Evolutionary conservation across 2,329 filamentous ascomycete genomes (phyloP), one percentile per base, ranked within the genome.

Genomic region (Trematosphaeria pertusa): DNA sequence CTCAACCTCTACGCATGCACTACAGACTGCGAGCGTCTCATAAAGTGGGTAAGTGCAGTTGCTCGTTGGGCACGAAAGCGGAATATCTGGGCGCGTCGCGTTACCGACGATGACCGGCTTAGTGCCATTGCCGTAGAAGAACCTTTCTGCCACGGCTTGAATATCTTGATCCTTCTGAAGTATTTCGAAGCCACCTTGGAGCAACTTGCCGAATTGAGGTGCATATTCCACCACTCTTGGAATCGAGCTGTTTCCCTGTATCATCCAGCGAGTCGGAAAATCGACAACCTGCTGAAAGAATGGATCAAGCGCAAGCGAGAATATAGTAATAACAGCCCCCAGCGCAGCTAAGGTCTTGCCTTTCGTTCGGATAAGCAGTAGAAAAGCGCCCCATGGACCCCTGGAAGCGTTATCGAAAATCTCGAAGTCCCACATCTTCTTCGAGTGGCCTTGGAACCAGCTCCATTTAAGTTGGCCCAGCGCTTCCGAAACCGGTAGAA

Each of bases 381-480:
- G 15, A 0, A 66, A 8, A 0, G 62, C 43, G 0, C 65, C 65
- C 61, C 64, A 66, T 0, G 65, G 64, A 0, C 65, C 65, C 36
- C 65, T 14, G 0, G 59, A 64, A 0, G 63, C 63, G 2, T 65
- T 65, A n/a, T 71, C 68, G 12, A 71, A 71, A 0, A 67, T 65
- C 20, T 71, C 68, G 12, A 65, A 69, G n/a, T 71, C 68, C 59
- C 61, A 65, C 50, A 71, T 64, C 6, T 57, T 48, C 15, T 66
- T 68, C 0, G 64, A 62, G 4, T 65, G 26, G 0, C 50, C 36
- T 2, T 46, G 21, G 10, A 71, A 71, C 69, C 69, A 71, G 12
- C 53, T 64, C 69, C 69, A 72, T 14, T 71, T 71, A 2, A 70
- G 26, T 32, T 72, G 69, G 0, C 69, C 69, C 0, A 72, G 42